Base-by-base conservation (phyloP, 352 stramenopile species). In the Globisporangium paddicum region DNA sequence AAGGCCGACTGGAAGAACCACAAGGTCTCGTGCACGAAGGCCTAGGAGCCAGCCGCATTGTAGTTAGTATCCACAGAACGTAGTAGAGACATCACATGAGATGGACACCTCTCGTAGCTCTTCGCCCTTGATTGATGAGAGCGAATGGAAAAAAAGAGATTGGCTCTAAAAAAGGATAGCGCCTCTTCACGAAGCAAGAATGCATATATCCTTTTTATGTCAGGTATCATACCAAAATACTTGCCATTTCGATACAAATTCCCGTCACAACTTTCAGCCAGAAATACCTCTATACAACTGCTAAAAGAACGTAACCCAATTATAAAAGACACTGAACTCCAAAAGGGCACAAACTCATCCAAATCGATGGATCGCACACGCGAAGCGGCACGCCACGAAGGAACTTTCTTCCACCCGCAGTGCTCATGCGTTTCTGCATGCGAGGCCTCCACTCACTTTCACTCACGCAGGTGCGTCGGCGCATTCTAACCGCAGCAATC, bases 1-100 rank as follows among this genome's bases (percentile, higher is more conserved):
- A 90, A 90, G 63, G 55, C 68, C 32, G 79, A 96, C 66, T 96
- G 86, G 86, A 89, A 87, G 55, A 68, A 78, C 55, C 86, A 96
- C 73, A 94, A 94, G 62, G 50, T 73, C 16, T 58, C 69, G 42
- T 96, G 86, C 62, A 79, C 41, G 21, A 67, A 62, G 32, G 48
- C 55, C 4, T 67, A 54, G 46, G 52, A 21, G 38, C 13, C 34
- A 21, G 38, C 13, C 34, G 25, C 8, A 23, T 13, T 42, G n/a
- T 61, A 53, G 30, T 14, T 61, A 53, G 30, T 14, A 54, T 34
- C 34, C 23, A 44, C 16, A 47, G n/a, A n/a, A n/a, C n/a, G n/a
- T 46, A 57, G 38, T 18, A 42, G 35, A 41, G 35, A 42, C 7
- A 50, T 34, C 38, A 44, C 38, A 9, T 21, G 38, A 44, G 34